phyloP scores from a whole-genome alignment of 495 filamentous ascomycete genomes.

The Aspergillus baeticus region DNA sequence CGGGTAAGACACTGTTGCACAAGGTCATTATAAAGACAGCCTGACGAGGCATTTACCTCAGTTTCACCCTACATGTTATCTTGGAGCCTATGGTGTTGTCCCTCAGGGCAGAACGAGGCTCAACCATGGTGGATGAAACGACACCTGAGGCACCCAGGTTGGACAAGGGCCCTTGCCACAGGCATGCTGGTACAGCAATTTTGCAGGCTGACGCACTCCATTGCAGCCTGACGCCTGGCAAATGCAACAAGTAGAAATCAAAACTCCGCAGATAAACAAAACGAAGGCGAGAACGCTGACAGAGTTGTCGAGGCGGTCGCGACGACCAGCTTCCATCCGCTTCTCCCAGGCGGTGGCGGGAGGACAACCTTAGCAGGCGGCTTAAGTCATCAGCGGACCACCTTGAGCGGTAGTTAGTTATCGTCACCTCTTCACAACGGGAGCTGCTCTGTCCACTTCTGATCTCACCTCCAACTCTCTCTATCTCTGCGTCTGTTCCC shows the following conservation, averaged over 20 bases:
- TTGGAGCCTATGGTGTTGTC: slow-evolving; percentile 10
- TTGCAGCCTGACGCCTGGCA: not conserved
- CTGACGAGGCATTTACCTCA: slow-evolving; percentile 15
- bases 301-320: not conserved
- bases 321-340: slow-evolving; percentile 42
- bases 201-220: slow-evolving; percentile 10
- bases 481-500: slow-evolving; percentile 13
- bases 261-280: not conserved
- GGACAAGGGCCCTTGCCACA: not conserved
- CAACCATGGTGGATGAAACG: not conserved
- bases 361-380: slow-evolving; percentile 21
- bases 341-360: slow-evolving; percentile 33
- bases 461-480: slow-evolving; percentile 23
- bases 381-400: slow-evolving; percentile 38
- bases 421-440: slow-evolving; percentile 46
- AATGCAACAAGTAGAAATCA: not conserved
- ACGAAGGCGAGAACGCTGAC: not conserved
- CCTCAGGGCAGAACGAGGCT: slow-evolving; percentile 13
- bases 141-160: slow-evolving; percentile 27
- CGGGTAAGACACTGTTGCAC: not conserved
- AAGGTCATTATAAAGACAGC: not conserved
- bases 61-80: not conserved
- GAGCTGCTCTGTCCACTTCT: slow-evolving; percentile 30
- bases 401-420: slow-evolving; percentile 20
- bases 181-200: not conserved